Percentiles rank a stretch among this genome's conserved stretches.
Evolutionary conservation across 371 early-diverging fungal species (phyloP).

Genomic region (Mortierella sp.): DNA sequence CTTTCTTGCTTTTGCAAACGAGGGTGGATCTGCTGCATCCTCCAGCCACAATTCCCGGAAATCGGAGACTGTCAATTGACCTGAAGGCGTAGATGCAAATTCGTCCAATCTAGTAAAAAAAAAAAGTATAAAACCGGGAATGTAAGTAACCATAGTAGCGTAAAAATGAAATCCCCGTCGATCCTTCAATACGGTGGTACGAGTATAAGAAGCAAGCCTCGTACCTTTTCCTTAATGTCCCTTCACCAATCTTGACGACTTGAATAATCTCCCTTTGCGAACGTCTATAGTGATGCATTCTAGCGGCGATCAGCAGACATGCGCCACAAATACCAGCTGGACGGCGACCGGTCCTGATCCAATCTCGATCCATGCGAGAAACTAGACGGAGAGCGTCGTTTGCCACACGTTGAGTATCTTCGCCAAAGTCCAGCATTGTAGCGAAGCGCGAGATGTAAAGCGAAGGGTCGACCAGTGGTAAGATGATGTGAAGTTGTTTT

Average conservation of each 20-base stretch:
- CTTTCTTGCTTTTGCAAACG: constrained; percentile 75
- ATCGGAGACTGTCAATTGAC: constrained; percentile 87
- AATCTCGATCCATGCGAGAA: constrained; percentile 98
- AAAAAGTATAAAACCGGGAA: constrained; percentile 6
- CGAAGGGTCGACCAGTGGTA: constrained; percentile 98
- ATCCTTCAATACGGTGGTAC: neutral
- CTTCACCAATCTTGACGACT: constrained; percentile 94
- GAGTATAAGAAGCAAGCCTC: neutral
- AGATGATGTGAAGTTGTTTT: constrained; percentile 74
- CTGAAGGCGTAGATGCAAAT: constrained; percentile 90
- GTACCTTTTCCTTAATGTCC: constrained; percentile 89
- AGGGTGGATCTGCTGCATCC: constrained; percentile 91
- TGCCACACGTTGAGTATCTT: constrained; percentile 84
- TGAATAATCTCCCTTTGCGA: constrained; percentile 90
- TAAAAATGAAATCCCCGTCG: neutral
- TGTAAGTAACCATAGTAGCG: neutral
- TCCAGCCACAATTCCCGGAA: constrained; percentile 94
- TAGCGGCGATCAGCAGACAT: constrained; percentile 93
- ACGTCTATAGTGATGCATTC: constrained; percentile 95
- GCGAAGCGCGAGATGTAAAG: constrained; percentile 97
- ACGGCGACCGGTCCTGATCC: constrained; percentile 97
- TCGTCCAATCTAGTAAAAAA: constrained; percentile 79
- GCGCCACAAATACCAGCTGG: constrained; percentile 99
- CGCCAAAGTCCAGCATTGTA: constrained; percentile 92
- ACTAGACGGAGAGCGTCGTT: constrained; percentile 91